These are phyloP conservation scores for Chrysoporthe deuterocubensis DNA, from an alignment of 2,329 filamentous ascomycete species.

Conservation along the genomic window DNA sequence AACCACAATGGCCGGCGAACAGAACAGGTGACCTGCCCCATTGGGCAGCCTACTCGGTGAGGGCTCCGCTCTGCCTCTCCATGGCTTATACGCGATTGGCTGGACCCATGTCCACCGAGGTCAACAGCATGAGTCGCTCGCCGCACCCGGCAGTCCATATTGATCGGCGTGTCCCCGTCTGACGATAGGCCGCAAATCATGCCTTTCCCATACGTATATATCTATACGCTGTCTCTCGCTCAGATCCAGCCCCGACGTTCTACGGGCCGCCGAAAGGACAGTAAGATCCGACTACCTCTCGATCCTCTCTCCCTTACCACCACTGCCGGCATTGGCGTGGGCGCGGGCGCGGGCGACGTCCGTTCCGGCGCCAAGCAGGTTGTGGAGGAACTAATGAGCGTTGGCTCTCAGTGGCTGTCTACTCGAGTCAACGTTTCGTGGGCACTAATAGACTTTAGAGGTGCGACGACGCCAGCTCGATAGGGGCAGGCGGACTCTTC, in stretches of 20 bases:
- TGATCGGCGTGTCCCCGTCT: neutral
- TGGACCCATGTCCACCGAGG: neutral
- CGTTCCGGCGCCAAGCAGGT: neutral
- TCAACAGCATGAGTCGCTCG: constrained; percentile 2
- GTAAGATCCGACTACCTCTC: no score
- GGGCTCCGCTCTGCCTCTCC: no score
- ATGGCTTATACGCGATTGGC: neutral
- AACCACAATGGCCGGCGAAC: neutral
- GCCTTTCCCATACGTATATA: neutral
- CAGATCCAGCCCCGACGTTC: no score
- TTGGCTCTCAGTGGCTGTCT: neutral
- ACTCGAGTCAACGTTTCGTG: neutral
- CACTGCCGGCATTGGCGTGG: neutral
- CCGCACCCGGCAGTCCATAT: neutral
- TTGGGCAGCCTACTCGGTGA: no score
- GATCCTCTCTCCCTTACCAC: neutral
- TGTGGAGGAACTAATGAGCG: neutral
- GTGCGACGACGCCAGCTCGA: no score
- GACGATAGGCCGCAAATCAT: neutral
- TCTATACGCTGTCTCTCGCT: neutral
- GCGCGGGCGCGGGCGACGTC: neutral
- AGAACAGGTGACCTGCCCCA: neutral
- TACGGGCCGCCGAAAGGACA: no score
- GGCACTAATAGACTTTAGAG: no score
- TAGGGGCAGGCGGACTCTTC: no score